These are phyloP conservation scores for Aspergillus nidulans DNA, from an alignment of 495 filamentous ascomycete species.

Conservation along the genomic window DNA sequence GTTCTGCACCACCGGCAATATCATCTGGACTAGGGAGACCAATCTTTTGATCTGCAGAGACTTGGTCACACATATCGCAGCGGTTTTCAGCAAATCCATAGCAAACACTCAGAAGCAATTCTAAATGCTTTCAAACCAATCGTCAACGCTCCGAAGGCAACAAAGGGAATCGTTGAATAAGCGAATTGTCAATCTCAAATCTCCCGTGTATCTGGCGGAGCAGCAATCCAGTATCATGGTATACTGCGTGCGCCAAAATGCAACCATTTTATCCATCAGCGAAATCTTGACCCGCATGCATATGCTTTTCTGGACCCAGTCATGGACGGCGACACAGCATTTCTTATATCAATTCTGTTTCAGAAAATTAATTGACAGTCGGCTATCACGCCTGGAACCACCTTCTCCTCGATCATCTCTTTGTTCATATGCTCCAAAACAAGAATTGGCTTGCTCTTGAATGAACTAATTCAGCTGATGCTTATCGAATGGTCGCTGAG, in stretches of 20 bases:
- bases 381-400: conserved; percentile 44
- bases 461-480: conserved; percentile 43
- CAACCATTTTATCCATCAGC: too few species aligned
- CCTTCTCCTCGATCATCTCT: conserved; percentile 53
- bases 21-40: too few species aligned
- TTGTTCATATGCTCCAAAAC: conserved; percentile 51
- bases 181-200: neutral
- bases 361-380: conserved; percentile 35
- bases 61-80: neutral
- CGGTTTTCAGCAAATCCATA: conserved; percentile 7
- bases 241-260: neutral
- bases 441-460: conserved; percentile 44
- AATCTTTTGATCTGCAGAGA: too few species aligned
- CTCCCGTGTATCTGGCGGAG: neutral
- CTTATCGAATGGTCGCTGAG: conserved; percentile 38
- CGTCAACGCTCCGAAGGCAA: conserved; percentile 12
- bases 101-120: too few species aligned
- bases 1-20: too few species aligned
- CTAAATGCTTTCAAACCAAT: too few species aligned
- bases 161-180: conserved; percentile 1
- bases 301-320: neutral
- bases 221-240: neutral
- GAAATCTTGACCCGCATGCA: too few species aligned
- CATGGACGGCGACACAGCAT: conserved; percentile 6
- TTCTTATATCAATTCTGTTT: conserved; percentile 16